Percentiles rank a stretch among this genome's conserved stretches.
phyloP scores from a whole-genome alignment of 768 basidiomycete species.

The Hebeloma cylindrosporum region DNA sequence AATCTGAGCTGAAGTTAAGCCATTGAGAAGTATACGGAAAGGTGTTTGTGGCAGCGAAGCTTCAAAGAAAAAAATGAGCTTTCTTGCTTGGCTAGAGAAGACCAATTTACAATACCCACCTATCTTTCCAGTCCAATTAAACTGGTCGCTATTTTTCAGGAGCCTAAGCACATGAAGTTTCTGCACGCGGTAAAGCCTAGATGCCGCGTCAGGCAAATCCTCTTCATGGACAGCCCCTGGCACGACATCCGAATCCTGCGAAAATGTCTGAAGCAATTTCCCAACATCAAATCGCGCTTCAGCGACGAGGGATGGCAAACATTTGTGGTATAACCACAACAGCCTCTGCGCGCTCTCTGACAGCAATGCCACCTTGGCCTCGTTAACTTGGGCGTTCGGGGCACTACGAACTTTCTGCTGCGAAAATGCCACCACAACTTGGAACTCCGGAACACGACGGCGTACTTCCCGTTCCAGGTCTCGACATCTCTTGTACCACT shows the following conservation, averaged over 20 bases:
- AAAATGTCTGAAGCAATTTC: constrained; percentile 61
- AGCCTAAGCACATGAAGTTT: constrained; percentile 79
- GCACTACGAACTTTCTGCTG: constrained; percentile 48
- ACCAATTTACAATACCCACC: constrained; percentile 42
- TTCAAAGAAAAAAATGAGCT: constrained; percentile 16
- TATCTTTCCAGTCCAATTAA: constrained; percentile 73
- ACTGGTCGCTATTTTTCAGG: constrained; percentile 76
- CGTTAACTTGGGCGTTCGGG: constrained; percentile 19
- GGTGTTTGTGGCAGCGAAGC: constrained; percentile 58
- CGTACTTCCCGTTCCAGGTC: constrained; percentile 80
- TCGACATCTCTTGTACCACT: constrained; percentile 64
- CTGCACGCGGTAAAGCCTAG: constrained; percentile 45
- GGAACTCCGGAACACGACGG: constrained; percentile 80
- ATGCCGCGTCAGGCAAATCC: constrained; percentile 17
- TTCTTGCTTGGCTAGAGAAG: neutral
- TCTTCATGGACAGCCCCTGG: constrained; percentile 26
- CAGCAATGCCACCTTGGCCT: constrained; percentile 58
- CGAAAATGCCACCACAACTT: constrained; percentile 81
- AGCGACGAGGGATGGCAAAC: constrained; percentile 68
- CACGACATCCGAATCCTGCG: constrained; percentile 11
- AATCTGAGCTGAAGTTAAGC: constrained; percentile 51
- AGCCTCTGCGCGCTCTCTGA: constrained; percentile 80
- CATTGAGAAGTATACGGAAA: constrained; percentile 69
- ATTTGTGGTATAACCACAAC: constrained; percentile 82
- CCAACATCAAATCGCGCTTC: constrained; percentile 88